These are phyloP conservation scores for Ascochyta viciae-villosae DNA, from an alignment of 2,329 filamentous ascomycete genomes.

Conservation along the genomic window DNA sequence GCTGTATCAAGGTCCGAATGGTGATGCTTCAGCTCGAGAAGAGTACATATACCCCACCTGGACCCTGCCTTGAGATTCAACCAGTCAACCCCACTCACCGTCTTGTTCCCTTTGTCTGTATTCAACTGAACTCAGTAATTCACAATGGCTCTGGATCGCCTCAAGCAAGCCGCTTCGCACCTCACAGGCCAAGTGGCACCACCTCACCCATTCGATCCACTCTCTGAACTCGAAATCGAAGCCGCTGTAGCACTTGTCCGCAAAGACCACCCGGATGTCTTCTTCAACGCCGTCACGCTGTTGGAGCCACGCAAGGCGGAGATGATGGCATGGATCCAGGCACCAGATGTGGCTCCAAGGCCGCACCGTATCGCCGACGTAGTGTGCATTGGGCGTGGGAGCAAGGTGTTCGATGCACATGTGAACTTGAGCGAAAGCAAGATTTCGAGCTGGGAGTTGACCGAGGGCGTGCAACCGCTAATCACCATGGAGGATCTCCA, in stretches of 20 bases:
- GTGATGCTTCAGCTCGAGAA: neutral
- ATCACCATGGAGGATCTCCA: conserved; percentile 93
- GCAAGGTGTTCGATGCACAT: conserved; percentile 82
- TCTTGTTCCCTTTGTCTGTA: neutral
- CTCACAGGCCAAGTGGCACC: conserved; percentile 62
- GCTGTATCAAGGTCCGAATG: neutral
- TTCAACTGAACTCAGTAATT: neutral
- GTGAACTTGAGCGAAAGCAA: conserved; percentile 73
- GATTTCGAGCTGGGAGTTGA: conserved; percentile 76
- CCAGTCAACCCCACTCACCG: neutral
- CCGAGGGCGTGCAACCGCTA: conserved; percentile 82
- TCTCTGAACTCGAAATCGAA: conserved; percentile 76
- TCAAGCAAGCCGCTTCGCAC: conserved; percentile 69
- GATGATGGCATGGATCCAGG: conserved; percentile 79
- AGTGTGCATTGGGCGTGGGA: conserved; percentile 79
- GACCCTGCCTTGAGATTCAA: neutral
- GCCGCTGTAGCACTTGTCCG: conserved; percentile 72
- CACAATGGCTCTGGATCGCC: conserved; percentile 66
- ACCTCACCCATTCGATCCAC: conserved; percentile 80
- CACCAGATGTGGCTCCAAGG: conserved; percentile 65
- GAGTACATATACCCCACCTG: conserved; percentile 14
- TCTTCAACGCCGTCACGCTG: conserved; percentile 86
- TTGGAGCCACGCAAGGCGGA: conserved; percentile 85
- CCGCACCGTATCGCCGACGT: conserved; percentile 80
- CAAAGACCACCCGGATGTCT: conserved; percentile 72